Conservation (phyloP, 495 filamentous ascomycete species). For the Neurospora sp. region DNA sequence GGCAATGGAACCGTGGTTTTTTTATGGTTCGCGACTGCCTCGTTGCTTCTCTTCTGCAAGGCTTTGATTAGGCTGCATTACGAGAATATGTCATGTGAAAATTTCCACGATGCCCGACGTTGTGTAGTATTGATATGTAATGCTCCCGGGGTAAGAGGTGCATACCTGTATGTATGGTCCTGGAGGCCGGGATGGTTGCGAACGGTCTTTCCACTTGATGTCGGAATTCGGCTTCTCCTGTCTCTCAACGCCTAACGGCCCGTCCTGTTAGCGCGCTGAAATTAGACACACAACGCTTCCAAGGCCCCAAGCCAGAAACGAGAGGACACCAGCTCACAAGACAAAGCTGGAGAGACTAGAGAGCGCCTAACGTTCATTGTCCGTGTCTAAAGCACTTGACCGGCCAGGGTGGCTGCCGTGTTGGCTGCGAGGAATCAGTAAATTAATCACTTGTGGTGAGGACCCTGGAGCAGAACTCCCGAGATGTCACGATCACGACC, state of each 20-base stretch:
- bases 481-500: background rate
- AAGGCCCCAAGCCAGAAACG: background rate
- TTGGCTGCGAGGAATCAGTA: background rate
- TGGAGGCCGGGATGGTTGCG: background rate
- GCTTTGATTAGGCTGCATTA: background rate
- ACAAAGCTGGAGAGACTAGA: background rate
- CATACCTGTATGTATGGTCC: background rate
- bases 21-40: background rate
- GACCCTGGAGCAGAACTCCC: background rate
- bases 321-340: background rate
- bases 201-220: background rate
- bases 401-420: background rate
- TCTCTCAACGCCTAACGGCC: background rate
- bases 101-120: background rate
- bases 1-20: background rate
- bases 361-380: background rate
- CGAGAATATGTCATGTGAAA: background rate
- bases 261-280: background rate
- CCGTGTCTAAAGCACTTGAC: background rate
- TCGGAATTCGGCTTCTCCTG: background rate
- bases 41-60: background rate
- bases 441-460: background rate
- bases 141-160: background rate
- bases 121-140: background rate
- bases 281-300: background rate